Evolutionary conservation across 192 early-diverging fungal species (phyloP).

Genomic region (Radiomyces spectabilis): DNA sequence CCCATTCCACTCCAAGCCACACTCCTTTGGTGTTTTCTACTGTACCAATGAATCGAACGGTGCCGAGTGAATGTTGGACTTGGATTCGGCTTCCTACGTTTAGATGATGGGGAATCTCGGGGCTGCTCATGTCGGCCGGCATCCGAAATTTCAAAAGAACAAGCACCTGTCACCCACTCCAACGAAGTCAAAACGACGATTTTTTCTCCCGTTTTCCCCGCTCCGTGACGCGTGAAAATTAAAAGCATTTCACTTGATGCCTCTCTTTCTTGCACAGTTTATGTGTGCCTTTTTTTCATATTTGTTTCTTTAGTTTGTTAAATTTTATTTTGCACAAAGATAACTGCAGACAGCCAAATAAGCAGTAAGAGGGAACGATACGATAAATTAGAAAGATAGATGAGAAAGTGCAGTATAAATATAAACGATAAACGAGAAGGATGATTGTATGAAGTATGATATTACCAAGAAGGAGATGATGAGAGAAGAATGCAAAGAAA

Average conservation of each 20-base stretch:
- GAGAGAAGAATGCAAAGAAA: neutral
- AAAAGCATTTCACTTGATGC: too few relatives aligned
- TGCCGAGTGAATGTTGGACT: conserved; percentile 29
- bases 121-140: too few relatives aligned
- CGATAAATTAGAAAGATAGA: too few relatives aligned
- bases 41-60: conserved; percentile 41
- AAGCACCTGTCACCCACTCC: too few relatives aligned
- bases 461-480: neutral
- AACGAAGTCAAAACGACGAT: too few relatives aligned
- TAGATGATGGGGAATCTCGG: neutral
- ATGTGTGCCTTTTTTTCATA: neutral
- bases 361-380: too few relatives aligned
- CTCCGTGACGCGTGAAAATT: too few relatives aligned
- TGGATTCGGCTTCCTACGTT: conserved; percentile 37
- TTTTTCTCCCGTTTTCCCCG: too few relatives aligned
- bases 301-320: neutral
- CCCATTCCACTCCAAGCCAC: conserved; percentile 63
- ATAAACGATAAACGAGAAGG: neutral
- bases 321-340: neutral
- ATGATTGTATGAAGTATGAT: neutral
- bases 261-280: neutral
- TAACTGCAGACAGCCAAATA: too few relatives aligned
- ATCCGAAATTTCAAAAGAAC: too few relatives aligned
- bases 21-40: conserved; percentile 36
- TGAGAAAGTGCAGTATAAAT: neutral